Conservation (phyloP, 306 rosid genomes). For the Canavalia ensiformis region DNA sequence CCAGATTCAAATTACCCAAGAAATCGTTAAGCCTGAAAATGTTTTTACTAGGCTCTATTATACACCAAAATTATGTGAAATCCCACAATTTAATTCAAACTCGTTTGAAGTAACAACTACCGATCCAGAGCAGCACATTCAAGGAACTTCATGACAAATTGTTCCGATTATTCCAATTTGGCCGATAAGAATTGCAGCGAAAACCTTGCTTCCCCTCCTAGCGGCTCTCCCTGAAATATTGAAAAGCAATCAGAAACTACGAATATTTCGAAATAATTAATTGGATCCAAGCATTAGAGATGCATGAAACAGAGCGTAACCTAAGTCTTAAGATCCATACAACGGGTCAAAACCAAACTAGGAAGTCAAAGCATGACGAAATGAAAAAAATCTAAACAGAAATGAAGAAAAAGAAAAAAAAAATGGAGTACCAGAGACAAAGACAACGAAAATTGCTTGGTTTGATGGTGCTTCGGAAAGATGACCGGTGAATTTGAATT, state of each 20-base stretch:
- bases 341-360: not conserved
- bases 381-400: slow-evolving; percentile 8
- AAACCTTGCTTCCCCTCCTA: slow-evolving; percentile 14
- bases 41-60: not conserved
- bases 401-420: not conserved
- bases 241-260: not conserved
- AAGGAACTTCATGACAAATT: slow-evolving; percentile 76
- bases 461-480: slow-evolving; percentile 16
- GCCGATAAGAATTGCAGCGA: slow-evolving; percentile 18
- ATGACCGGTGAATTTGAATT: not conserved
- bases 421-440: slow-evolving; percentile 41
- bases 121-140: slow-evolving; percentile 88
- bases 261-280: not conserved
- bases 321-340: not conserved
- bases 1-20: slow-evolving; percentile 78
- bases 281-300: not conserved
- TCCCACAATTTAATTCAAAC: slow-evolving; percentile 19
- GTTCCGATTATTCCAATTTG: slow-evolving; percentile 13
- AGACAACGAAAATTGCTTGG: not conserved
- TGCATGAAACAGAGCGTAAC: not conserved
- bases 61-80: not conserved
- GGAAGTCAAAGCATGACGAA: slow-evolving; percentile 4
- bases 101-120: slow-evolving; percentile 54
- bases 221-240: slow-evolving; percentile 36
- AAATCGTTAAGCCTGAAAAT: slow-evolving; percentile 75